phyloP scores from a whole-genome alignment of 2,329 filamentous ascomycete genomes.

The Tolypocladium tropicale region DNA sequence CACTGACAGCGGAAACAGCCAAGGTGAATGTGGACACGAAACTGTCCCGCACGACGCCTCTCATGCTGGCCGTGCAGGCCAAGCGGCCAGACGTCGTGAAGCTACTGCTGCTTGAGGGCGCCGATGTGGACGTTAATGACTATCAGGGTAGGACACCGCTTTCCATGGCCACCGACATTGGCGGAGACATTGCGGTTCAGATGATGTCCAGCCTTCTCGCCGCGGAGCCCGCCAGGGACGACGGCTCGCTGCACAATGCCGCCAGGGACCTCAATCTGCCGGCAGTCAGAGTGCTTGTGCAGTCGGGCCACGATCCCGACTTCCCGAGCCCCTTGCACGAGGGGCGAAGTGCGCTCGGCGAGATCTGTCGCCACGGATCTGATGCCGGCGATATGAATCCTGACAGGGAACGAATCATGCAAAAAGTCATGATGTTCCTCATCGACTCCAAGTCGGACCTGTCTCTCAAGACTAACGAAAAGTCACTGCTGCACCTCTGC shows the following conservation, averaged over 20 bases:
- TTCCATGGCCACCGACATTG: constrained; percentile 46
- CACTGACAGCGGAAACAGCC: constrained; percentile 23
- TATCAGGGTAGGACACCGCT: constrained; percentile 47
- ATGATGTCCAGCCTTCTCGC: constrained; percentile 46
- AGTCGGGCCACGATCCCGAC: constrained; percentile 51
- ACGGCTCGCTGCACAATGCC: constrained; percentile 58
- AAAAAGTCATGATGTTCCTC: constrained; percentile 45
- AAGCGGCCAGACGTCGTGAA: constrained; percentile 47
- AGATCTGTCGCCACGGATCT: constrained; percentile 49
- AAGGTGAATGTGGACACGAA: constrained; percentile 47
- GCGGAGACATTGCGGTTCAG: constrained; percentile 39
- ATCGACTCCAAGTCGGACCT: constrained; percentile 48
- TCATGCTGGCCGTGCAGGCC: constrained; percentile 48
- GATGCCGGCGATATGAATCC: constrained; percentile 32
- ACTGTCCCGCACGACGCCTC: constrained; percentile 41
- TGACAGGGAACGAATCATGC: constrained; percentile 41
- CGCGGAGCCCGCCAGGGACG: constrained; percentile 47
- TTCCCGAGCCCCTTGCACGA: constrained; percentile 53
- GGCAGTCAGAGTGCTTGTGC: constrained; percentile 44
- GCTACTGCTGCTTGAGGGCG: constrained; percentile 44
- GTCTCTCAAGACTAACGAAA: constrained; percentile 43
- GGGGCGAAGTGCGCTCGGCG: constrained; percentile 53
- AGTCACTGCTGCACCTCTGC: constrained; percentile 49
- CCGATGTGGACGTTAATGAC: constrained; percentile 49
- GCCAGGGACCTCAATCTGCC: constrained; percentile 47